phyloP scores from a whole-genome alignment of 129 eudicot species.

The Centaurea solstitialis region DNA sequence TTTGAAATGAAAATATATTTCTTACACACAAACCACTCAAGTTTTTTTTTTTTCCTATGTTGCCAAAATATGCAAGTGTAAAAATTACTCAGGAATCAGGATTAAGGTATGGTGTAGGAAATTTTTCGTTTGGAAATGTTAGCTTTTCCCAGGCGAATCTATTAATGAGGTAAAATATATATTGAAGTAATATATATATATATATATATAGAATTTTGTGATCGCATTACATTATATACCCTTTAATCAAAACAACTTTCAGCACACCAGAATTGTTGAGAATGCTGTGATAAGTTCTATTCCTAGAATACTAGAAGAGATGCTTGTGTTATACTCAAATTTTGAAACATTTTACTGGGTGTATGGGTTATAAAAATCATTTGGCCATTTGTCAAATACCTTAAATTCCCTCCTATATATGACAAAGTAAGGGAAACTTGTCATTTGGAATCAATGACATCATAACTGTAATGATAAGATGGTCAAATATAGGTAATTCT shows the following conservation, averaged over 20 bases:
- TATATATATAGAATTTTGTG: not conserved
- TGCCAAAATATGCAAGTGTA: conserved; percentile 3
- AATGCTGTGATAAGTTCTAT: not conserved
- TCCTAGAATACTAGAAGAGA: not conserved
- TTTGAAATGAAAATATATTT: not conserved
- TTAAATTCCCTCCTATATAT: not conserved
- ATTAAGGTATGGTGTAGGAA: conserved; percentile 1
- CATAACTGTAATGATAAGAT: not conserved
- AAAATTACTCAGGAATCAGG: not conserved
- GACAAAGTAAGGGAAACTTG: not conserved
- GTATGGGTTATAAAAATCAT: not conserved
- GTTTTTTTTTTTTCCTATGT: not conserved
- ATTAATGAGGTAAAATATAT: not conserved
- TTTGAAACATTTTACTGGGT: not conserved
- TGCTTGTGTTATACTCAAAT: conserved; percentile 6
- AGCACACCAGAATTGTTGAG: not conserved
- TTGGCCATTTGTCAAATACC: not conserved
- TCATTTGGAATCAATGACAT: not conserved
- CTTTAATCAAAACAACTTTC: conserved; percentile 15
- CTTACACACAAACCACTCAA: not conserved
- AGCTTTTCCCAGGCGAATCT: not conserved
- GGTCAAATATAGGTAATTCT: not conserved
- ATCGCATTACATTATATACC: not conserved
- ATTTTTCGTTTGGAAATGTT: not conserved
- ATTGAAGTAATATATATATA: not conserved